Percentiles rank a stretch among this genome's conserved stretches.
phyloP scores from a whole-genome alignment of 2,329 filamentous ascomycete species.

The Pseudogymnoascus sp. region DNA sequence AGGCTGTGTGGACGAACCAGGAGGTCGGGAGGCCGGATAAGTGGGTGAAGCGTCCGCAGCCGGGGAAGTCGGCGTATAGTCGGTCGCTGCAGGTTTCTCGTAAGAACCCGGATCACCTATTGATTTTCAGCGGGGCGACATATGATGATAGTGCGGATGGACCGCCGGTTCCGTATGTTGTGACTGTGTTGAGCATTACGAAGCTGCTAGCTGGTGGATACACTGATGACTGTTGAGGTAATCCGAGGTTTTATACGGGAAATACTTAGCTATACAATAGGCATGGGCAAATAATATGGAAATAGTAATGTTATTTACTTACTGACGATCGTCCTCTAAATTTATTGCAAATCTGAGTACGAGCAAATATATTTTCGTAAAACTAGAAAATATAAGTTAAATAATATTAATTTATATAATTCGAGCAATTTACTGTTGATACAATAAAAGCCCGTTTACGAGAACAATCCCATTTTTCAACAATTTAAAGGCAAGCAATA shows the following conservation, averaged over 20 bases:
- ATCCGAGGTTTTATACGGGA: neutral
- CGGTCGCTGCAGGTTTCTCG: constrained; percentile 24
- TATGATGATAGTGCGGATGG: neutral
- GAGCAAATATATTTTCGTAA: no score
- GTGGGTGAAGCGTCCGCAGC: constrained; percentile 25
- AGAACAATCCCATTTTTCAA: no score
- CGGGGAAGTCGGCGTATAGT: constrained; percentile 23
- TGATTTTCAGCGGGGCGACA: constrained; percentile 24
- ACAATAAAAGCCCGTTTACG: no score
- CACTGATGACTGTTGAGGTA: neutral
- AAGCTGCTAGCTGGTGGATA: neutral
- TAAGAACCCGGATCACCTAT: constrained; percentile 22
- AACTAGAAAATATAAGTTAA: no score
- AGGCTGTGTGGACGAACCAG: constrained; percentile 25
- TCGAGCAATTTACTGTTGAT: no score
- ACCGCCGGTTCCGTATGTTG: neutral
- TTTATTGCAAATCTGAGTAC: no score
- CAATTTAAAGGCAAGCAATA: no score
- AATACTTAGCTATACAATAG: no score
- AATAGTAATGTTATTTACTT: no score
- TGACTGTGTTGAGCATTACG: neutral
- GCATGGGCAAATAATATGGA: no score
- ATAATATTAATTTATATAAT: no score
- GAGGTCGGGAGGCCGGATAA: constrained; percentile 23
- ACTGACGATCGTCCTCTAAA: no score